Evolutionary conservation across 208 protist genomes (phyloP).

Genomic region (Leishmania turanica): DNA sequence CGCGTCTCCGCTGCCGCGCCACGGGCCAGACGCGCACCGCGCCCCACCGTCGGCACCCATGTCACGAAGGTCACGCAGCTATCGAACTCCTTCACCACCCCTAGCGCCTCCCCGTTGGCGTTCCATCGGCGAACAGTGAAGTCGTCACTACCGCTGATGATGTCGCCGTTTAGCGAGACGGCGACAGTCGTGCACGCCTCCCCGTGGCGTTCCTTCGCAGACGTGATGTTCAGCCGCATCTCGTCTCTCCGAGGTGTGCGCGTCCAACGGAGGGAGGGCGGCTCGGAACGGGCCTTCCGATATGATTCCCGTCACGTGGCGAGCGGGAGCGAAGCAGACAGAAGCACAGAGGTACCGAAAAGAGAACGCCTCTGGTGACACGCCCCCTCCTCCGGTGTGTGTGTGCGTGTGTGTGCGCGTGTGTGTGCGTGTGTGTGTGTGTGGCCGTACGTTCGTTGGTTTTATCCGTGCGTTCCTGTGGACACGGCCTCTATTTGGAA

Average conservation of each 20-base stretch:
- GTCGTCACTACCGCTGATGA: conserved; percentile 92
- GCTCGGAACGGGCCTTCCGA: neutral
- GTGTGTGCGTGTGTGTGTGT: neutral
- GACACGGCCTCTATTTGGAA: neutral
- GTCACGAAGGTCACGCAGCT: conserved; percentile 91
- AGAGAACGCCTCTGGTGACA: neutral
- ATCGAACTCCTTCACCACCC: conserved; percentile 86
- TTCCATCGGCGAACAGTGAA: conserved; percentile 92
- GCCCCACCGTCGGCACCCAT: conserved; percentile 85
- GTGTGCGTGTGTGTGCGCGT: too few species aligned
- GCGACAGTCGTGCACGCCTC: conserved; percentile 91
- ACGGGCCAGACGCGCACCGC: conserved; percentile 35
- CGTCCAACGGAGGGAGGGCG: neutral
- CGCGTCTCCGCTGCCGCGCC: conserved; percentile 40
- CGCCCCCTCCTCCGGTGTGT: neutral
- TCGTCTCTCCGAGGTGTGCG: neutral
- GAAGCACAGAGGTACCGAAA: neutral
- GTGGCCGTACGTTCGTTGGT: neutral
- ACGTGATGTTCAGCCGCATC: conserved; percentile 85
- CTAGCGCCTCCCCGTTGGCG: conserved; percentile 88
- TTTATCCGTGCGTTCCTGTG: neutral
- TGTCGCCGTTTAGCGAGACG: conserved; percentile 84
- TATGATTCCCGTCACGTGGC: neutral
- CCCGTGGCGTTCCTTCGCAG: conserved; percentile 75
- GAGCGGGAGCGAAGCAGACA: neutral